Percentiles rank a stretch among this genome's conserved stretches.
phyloP scores from a whole-genome alignment of 1,284 basidiomycete genomes.

The Trichosporon asahii region DNA sequence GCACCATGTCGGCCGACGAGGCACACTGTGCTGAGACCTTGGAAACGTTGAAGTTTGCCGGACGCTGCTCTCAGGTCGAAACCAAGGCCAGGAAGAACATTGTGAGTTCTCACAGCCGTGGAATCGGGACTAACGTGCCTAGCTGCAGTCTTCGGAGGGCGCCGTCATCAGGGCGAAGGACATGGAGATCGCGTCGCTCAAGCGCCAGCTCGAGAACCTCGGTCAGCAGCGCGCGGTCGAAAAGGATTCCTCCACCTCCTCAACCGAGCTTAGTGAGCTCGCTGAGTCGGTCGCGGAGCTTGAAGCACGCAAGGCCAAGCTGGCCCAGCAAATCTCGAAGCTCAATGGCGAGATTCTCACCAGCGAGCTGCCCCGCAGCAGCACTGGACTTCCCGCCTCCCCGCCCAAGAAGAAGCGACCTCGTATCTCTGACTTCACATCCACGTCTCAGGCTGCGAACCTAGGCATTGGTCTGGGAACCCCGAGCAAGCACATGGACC shows the following conservation, averaged over 20 bases:
- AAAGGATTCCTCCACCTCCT: neutral
- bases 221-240: slow-evolving; percentile 4
- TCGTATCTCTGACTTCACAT: slow-evolving; percentile 48
- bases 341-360: slow-evolving; percentile 51
- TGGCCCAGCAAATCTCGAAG: slow-evolving; percentile 41
- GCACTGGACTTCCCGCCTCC: slow-evolving; percentile 23
- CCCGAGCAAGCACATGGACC: slow-evolving; percentile 30
- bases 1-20: slow-evolving; percentile 54
- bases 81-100: slow-evolving; percentile 58
- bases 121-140: slow-evolving; percentile 3
- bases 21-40: slow-evolving; percentile 57
- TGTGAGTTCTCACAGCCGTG: slow-evolving; percentile 34
- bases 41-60: slow-evolving; percentile 59
- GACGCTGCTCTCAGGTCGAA: slow-evolving; percentile 57
- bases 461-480: slow-evolving; percentile 35
- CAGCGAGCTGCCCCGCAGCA: slow-evolving; percentile 37
- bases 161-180: slow-evolving; percentile 53
- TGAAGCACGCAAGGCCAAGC: slow-evolving; percentile 44
- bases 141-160: slow-evolving; percentile 47
- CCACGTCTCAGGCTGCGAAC: slow-evolving; percentile 19
- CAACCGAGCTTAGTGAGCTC: slow-evolving; percentile 28
- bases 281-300: slow-evolving; percentile 44
- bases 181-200: slow-evolving; percentile 52
- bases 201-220: slow-evolving; percentile 40
- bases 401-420: slow-evolving; percentile 41